A percentile compares a stretch with the other conserved stretches of the same genome.
phyloP scores from a whole-genome alignment of 306 rosid genomes.

The Pterocarpus macrocarpus region DNA sequence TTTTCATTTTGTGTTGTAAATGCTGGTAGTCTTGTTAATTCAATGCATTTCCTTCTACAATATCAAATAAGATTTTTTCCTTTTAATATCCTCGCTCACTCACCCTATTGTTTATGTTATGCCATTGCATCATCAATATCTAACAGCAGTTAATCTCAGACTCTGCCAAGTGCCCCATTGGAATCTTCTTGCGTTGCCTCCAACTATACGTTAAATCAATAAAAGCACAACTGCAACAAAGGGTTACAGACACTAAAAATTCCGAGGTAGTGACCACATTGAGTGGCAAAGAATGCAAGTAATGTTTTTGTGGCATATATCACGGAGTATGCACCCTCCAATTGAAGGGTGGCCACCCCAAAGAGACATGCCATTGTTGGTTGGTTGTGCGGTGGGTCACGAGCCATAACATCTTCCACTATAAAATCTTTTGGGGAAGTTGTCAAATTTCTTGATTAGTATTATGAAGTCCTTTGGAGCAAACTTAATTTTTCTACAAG shows the following conservation, averaged over 20 bases:
- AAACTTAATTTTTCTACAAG: too few species aligned
- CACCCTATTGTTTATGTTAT: not conserved
- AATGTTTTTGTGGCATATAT: constrained; percentile 7
- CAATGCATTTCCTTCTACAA: too few species aligned
- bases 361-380: not conserved
- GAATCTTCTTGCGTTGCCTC: not conserved
- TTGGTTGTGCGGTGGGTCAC: constrained; percentile 23
- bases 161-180: not conserved
- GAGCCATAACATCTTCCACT: not conserved
- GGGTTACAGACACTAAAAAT: not conserved
- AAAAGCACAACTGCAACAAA: not conserved
- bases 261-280: not conserved
- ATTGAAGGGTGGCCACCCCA: constrained; percentile 21
- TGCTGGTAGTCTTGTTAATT: too few species aligned
- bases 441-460: not conserved
- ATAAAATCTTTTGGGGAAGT: not conserved
- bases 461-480: too few species aligned
- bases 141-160: not conserved
- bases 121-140: not conserved
- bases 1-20: too few species aligned
- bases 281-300: not conserved
- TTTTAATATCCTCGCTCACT: too few species aligned
- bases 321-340: constrained; percentile 21
- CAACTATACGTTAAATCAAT: not conserved
- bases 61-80: too few species aligned